Base-by-base conservation (phyloP, 2,329 filamentous ascomycete species). In the Colletotrichum graminicola region DNA sequence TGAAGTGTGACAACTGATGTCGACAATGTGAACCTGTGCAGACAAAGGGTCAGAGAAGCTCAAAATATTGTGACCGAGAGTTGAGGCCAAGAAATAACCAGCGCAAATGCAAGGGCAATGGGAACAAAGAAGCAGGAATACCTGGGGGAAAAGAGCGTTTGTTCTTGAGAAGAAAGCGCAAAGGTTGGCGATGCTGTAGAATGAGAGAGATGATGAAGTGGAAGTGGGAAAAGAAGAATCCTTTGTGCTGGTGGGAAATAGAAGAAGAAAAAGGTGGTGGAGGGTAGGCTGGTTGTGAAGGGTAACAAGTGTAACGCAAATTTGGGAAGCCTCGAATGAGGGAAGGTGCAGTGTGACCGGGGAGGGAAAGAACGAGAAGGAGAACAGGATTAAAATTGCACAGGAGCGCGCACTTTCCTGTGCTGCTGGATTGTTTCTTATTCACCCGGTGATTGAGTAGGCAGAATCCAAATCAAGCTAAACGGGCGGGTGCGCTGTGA, bases 321-420 rank as follows among this genome's bases (percentile, higher is more conserved):
- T 61, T 39, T 51, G 49, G 62, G 66, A 66, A 71, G 70, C 23
- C 29, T 55, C 61, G 62, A 60, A 34, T 66, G 60, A n/a, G 41
- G 39, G 59, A 54, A 71, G 61, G 49, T 39, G 66, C 54, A 55
- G 66, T 72, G 70, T 57, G 21, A 72, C 66, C n/a, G 39, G 57
- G 52, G 62, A 56, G 45, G 56, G 66, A 72, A 54, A 59, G 45
- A 41, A 18, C 52, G 32, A 56, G 66, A 72, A 54, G 29, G 12
- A 59, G 52, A 41, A 41, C n/a, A 57, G 39, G 36, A n/a, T 34
- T 39, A 34, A 47, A 39, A 52, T 68, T 32, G 39, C 54, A 68
- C 65, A 55, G 41, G 51, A 57, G 10, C 26, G 32, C 36, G 49
- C n/a, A 39, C 23, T 29, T 34, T 41, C 34, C 34, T 3, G 36